Evolutionary conservation across 2,329 filamentous ascomycete genomes (phyloP), one percentile per base, ranked within the genome.

Genomic region (Pseudogymnoascus sp.): DNA sequence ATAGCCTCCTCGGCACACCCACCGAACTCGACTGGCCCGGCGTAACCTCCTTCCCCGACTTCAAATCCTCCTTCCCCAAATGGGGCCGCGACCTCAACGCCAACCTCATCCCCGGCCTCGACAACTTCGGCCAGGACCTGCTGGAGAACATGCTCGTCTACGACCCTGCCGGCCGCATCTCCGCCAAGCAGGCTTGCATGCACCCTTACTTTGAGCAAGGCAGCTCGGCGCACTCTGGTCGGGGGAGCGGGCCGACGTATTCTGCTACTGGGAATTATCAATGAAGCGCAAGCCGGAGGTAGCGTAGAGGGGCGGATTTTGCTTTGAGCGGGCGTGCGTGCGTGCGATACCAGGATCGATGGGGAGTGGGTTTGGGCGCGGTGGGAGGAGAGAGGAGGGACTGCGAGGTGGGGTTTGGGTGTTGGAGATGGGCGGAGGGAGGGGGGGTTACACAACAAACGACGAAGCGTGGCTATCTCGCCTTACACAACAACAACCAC

Each of bases 31-130:
- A 86, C 64, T 96, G 92, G 92, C 92, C 92, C 33, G 92, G 92
- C 65, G 91, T 96, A 64, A 95, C 91, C n/a, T 92, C 90, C 6
- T 96, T 96, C 78, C 92, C 92, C 43, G 93, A 96, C 76, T 96
- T 92, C 82, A 96, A 96, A 77, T 76, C 89, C 28, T 93, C 90
- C 2, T 96, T 96, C 78, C 92, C 92, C 68, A 96, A 96, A 78
- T 96, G 92, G 92, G 82, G 83, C 70, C 86, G 90, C 63, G 88
- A 92, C 72, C 81, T 84, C 64, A 81, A 83, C 24, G 79, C 81
- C 59, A 78, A 84, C 28, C 81, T 95, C 37, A 90, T 92, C 71
- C 83, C 84, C 46, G 88, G 82, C 62, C 83, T 96, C 56, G 90
- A 96, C 68, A 85, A 89, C 1, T 76, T 81, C 24, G 89, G 89